Conservation (phyloP, 1,139 yeast genomes). For the Nakaseomyces nivariensis region DNA sequence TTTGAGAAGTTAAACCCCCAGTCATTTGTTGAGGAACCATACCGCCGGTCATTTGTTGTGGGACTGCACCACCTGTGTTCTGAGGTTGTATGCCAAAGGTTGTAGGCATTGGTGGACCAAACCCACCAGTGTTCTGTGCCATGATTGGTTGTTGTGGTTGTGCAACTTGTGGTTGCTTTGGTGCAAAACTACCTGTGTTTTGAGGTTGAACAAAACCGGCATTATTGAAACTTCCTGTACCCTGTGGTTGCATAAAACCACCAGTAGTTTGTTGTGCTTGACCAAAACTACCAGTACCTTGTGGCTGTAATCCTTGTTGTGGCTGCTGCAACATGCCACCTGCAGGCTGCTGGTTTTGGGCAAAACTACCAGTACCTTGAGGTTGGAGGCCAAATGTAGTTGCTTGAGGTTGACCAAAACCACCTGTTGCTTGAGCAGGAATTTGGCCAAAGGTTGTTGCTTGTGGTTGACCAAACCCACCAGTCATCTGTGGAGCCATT, state of each 20-base stretch:
- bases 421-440: conserved; percentile 27
- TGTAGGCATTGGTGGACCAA: conserved; percentile 2
- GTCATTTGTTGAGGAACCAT: conserved; percentile 36
- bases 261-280: conserved; percentile 16
- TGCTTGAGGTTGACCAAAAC: conserved; percentile 6
- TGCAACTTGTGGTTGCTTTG: not conserved
- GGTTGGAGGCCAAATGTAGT: conserved; percentile 4
- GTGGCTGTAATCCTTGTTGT: not conserved
- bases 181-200: conserved; percentile 24
- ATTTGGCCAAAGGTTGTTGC: conserved; percentile 19
- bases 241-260: conserved; percentile 8
- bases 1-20: conserved; percentile 26
- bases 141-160: conserved; percentile 4
- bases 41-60: conserved; percentile 36
- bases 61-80: conserved; percentile 29
- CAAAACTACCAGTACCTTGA: conserved; percentile 2
- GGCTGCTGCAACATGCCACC: conserved; percentile 4
- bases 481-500: conserved; percentile 25
- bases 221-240: conserved; percentile 5
- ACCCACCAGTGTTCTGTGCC: conserved; percentile 27
- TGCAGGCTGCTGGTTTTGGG: not conserved
- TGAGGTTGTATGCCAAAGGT: conserved; percentile 24
- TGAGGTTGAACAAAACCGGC: conserved; percentile 22
- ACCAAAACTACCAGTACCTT: conserved; percentile 13
- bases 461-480: conserved; percentile 19